Percentiles rank a stretch among this genome's conserved stretches.
Conservation (phyloP, 331 rosid genomes). For the Dryas integrifolia region DNA sequence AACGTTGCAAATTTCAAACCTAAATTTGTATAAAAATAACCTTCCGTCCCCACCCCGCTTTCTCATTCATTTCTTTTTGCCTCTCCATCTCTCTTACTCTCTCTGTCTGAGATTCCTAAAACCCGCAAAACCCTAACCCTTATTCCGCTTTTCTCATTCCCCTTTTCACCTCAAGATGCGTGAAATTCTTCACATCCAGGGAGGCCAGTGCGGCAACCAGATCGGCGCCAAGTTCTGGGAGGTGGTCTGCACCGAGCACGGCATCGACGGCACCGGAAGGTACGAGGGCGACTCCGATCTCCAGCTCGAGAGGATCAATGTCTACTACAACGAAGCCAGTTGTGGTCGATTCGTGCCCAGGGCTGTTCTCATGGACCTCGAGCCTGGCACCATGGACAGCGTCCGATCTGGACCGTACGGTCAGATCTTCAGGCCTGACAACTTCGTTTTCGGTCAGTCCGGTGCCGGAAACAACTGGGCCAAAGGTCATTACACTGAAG, state of each 20-base stretch:
- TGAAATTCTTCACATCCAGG: conserved; percentile 63
- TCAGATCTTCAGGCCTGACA: conserved; percentile 59
- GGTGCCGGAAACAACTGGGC: conserved; percentile 76
- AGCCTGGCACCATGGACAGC: conserved; percentile 76
- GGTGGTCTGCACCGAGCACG: conserved; percentile 62
- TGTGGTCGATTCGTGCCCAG: conserved; percentile 58
- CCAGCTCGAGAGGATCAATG: conserved; percentile 63
- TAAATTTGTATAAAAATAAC: conserved; percentile 34
- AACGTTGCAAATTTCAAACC: neutral
- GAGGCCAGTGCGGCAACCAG: conserved; percentile 68
- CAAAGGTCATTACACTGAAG: conserved; percentile 65
- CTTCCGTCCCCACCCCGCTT: conserved; percentile 42
- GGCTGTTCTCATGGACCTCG: conserved; percentile 73
- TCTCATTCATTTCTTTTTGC: neutral
- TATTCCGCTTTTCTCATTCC: neutral
- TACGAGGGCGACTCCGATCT: conserved; percentile 47
- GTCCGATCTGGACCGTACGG: conserved; percentile 54
- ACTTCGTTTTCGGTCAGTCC: conserved; percentile 56
- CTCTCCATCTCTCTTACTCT: neutral
- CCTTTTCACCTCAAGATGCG: conserved; percentile 39
- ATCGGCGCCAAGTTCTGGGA: conserved; percentile 70
- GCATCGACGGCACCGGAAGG: conserved; percentile 58
- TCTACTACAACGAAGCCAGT: conserved; percentile 64
- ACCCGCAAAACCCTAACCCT: neutral
- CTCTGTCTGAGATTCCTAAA: neutral